Evolutionary conservation across 2,329 filamentous ascomycete genomes (phyloP), one percentile per base, ranked within the genome.

Genomic region (Zasmidium citrigriseum): DNA sequence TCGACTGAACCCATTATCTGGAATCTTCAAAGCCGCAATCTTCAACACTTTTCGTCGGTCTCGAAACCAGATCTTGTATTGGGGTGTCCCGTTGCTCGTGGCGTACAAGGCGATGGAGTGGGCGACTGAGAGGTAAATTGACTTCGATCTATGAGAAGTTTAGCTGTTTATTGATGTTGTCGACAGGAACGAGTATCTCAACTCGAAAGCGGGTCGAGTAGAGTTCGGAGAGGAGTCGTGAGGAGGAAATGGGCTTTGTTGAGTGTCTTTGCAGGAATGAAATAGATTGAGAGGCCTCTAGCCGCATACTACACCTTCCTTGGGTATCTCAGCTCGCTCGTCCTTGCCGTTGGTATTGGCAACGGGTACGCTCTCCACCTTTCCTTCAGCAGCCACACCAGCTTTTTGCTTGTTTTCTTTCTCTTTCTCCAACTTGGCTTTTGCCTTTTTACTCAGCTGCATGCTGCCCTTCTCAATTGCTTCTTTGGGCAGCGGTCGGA

Each of bases 31-130:
- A 77, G 89, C 88, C 67, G 93, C 93, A 71, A 79, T 98, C 81
- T 98, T 97, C 88, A 99, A 99, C 85, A 88, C 86, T 69, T 96
- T 89, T 84, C 88, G 95, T 77, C 87, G 95, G 72, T 90, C 89
- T 79, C 87, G 86, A 76, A 78, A 83, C 68, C 95, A 98, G 83
- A 86, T 96, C 68, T 86, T 97, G 68, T 99, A 93, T 84, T 87
- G 93, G 77, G 84, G 88, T 24, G 89, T 95, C 61, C 89, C 93
- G 44, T 79, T 96, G 69, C 70, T 95, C 64, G 77, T 83, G 67
- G 92, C 85, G 67, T 99, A 98, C 82, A 86, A 87, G 73, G 74
- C 86, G 66, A 90, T 98, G 88, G 80, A 89, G 75, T 98, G 95
- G 95, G 93, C 93, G 66, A 88, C 86, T 72, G 87, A 96, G 80